These are phyloP conservation scores for Aurantiochytrium sp. DNA, from an alignment of 108 stramenopile genomes.

Conservation along the genomic window DNA sequence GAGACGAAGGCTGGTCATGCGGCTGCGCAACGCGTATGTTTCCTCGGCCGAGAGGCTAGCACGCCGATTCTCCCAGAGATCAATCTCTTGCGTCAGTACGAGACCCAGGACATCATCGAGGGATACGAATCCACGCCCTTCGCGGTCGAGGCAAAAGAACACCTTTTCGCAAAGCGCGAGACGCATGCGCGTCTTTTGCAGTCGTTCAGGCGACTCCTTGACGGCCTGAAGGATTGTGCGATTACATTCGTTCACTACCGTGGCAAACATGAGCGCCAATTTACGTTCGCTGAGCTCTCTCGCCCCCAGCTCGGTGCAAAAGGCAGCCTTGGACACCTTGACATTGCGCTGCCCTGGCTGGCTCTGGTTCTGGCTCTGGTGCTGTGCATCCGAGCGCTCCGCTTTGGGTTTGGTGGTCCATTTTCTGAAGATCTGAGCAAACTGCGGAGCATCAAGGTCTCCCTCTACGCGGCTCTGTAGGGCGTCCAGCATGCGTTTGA, in stretches of 20 bases:
- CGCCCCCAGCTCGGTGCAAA: neutral
- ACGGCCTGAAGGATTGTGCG: neutral
- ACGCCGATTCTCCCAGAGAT: neutral
- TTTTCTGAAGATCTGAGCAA: neutral
- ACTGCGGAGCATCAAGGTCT: neutral
- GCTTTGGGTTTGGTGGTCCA: neutral
- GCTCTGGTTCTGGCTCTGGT: no score
- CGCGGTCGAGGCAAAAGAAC: neutral
- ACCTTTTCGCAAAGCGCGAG: constrained; percentile 10
- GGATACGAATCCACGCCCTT: neutral
- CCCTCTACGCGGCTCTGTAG: neutral
- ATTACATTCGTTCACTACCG: neutral
- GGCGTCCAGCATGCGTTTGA: neutral
- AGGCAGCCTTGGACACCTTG: neutral
- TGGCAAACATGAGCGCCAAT: neutral
- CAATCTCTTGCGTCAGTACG: neutral
- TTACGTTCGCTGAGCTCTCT: neutral
- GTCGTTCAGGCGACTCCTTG: neutral
- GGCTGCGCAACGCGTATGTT: neutral
- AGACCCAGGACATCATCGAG: neutral
- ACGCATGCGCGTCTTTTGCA: neutral
- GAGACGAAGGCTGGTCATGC: neutral
- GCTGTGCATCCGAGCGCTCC: neutral
- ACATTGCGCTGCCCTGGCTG: no score
- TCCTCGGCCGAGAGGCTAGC: neutral